These are phyloP conservation scores for Amanita muscaria DNA, from an alignment of 768 basidiomycete genomes.

Conservation along the genomic window DNA sequence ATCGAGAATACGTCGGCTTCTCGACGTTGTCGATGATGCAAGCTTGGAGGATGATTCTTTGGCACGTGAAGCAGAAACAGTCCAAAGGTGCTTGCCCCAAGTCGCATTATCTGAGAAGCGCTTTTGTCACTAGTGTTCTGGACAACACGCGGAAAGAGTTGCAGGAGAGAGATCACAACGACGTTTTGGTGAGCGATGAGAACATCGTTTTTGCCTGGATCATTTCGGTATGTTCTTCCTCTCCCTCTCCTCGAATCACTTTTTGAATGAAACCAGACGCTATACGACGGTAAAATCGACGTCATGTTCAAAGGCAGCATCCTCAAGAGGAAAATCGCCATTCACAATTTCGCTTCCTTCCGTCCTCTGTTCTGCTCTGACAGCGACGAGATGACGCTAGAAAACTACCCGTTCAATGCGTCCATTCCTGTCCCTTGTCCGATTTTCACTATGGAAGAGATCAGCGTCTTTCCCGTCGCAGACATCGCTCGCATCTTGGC, in stretches of 20 bases:
- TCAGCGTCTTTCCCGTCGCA: slow-evolving; percentile 21
- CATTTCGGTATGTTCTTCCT: not conserved
- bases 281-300: not conserved
- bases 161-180: not conserved
- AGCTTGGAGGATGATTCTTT: not conserved
- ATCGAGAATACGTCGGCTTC: slow-evolving; percentile 1
- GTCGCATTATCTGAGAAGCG: not conserved
- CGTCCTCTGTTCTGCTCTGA: not conserved
- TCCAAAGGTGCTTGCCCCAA: not conserved
- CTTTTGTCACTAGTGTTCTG: not conserved
- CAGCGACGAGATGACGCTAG: not conserved
- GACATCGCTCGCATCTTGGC: slow-evolving; percentile 20
- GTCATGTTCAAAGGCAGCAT: not conserved
- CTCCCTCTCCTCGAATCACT: too few relatives aligned
- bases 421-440: slow-evolving; percentile 31
- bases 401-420: slow-evolving; percentile 18
- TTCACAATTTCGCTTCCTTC: not conserved
- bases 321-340: not conserved
- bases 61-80: slow-evolving; percentile 1
- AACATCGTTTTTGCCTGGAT: slow-evolving; percentile 4
- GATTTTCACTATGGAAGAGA: slow-evolving; percentile 24
- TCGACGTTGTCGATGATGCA: not conserved
- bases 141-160: not conserved
- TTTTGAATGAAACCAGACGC: not conserved
- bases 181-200: not conserved